These are phyloP conservation scores for Trichoderma harzianum DNA, from an alignment of 2,329 filamentous ascomycete genomes.

Conservation along the genomic window DNA sequence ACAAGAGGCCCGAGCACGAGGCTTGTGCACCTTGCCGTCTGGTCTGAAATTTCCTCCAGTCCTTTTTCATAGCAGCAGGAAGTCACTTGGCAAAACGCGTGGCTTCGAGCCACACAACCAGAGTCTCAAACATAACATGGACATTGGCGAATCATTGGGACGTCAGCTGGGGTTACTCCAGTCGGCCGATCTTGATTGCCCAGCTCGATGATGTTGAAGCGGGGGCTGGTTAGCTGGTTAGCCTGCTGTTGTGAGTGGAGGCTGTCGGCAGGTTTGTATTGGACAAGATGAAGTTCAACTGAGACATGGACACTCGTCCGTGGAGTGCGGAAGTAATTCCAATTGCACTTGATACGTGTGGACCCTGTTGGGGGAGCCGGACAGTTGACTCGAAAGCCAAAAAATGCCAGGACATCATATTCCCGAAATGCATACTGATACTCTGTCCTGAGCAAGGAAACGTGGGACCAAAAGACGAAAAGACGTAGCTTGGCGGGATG, in stretches of 20 bases:
- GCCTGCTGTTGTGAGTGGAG: background rate
- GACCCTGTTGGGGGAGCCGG: background rate
- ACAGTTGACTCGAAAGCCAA: background rate
- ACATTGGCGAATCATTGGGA: constrained; percentile 1
- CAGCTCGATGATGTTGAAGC: background rate
- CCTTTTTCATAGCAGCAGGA: background rate
- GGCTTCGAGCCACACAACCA: background rate
- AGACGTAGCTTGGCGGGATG: background rate
- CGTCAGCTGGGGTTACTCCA: background rate
- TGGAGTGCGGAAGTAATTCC: background rate
- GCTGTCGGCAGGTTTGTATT: background rate
- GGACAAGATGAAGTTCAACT: background rate
- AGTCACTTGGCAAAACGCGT: background rate
- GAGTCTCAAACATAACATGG: background rate
- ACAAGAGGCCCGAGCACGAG: background rate
- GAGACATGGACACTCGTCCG: constrained; percentile 2
- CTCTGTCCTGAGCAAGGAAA: background rate
- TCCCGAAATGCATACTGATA: background rate
- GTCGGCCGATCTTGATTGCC: constrained; percentile 13
- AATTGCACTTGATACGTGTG: background rate
- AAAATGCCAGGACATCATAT: background rate
- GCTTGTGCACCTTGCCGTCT: background rate
- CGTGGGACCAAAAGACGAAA: background rate
- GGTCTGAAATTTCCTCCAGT: background rate
- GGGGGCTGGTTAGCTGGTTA: background rate